These are phyloP conservation scores for Carnegiea gigantea DNA, from an alignment of 179 eudicot species.

Conservation along the genomic window DNA sequence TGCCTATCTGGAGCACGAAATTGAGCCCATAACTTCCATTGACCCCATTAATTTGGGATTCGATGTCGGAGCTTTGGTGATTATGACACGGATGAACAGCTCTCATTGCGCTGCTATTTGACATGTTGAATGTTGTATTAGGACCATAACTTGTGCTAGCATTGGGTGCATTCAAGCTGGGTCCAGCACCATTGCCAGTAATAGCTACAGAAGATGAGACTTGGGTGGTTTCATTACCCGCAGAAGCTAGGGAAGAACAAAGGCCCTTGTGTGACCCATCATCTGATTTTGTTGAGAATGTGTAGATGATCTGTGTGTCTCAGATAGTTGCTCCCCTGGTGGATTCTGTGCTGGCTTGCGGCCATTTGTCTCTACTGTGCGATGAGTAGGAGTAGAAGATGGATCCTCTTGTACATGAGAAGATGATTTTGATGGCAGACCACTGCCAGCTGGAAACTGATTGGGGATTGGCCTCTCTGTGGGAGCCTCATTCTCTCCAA, in stretches of 20 bases:
- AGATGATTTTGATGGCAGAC: conserved; percentile 21
- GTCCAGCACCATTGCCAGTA: conserved; percentile 21
- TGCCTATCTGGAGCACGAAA: conserved; percentile 29
- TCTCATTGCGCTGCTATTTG: conserved; percentile 18
- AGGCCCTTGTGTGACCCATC: conserved; percentile 10
- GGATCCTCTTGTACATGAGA: conserved; percentile 19
- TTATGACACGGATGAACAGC: conserved; percentile 16
- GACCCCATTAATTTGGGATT: conserved; percentile 28
- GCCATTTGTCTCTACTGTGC: conserved; percentile 10
- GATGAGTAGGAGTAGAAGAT: conserved; percentile 17
- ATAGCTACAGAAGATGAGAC: conserved; percentile 11
- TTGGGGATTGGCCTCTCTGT: conserved; percentile 25
- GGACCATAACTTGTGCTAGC: conserved; percentile 14
- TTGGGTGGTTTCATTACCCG: conserved; percentile 12
- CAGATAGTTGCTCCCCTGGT: conserved; percentile 15
- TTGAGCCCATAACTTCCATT: conserved; percentile 36
- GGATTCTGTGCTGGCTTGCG: conserved; percentile 20
- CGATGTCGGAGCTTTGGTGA: conserved; percentile 24
- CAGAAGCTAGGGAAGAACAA: not conserved
- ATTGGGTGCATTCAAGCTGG: conserved; percentile 24
- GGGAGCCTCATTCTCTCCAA: conserved; percentile 56
- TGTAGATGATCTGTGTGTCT: conserved; percentile 13
- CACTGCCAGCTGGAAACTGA: conserved; percentile 19
- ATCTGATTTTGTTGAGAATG: conserved; percentile 11
- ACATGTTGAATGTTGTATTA: conserved; percentile 15